Evolutionary conservation across 306 rosid genomes (phyloP).

Genomic region (Astragalus membranaceus): DNA sequence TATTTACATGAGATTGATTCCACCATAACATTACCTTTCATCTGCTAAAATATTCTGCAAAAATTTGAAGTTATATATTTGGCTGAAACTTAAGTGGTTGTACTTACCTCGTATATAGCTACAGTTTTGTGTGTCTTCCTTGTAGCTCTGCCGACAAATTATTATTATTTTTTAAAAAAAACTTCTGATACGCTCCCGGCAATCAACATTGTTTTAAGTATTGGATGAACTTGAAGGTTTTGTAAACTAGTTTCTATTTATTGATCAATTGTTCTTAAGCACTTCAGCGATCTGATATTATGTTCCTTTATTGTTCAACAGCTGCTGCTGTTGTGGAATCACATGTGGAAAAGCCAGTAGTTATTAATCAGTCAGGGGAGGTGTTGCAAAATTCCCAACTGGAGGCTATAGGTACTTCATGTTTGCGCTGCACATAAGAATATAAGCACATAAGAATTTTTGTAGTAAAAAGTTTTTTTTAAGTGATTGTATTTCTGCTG

Average conservation of each 20-base stretch:
- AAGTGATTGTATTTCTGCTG: slow-evolving; percentile 16
- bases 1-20: not conserved
- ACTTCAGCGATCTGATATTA: not conserved
- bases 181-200: too few relatives aligned
- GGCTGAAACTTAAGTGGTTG: not conserved
- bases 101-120: too few relatives aligned
- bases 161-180: too few relatives aligned
- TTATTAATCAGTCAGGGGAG: slow-evolving; percentile 33
- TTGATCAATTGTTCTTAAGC: not conserved
- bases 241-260: not conserved
- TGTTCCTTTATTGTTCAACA: slow-evolving; percentile 24
- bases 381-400: slow-evolving; percentile 53
- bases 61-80: not conserved
- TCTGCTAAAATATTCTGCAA: not conserved
- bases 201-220: not conserved
- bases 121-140: not conserved
- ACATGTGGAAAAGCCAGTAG: slow-evolving; percentile 35
- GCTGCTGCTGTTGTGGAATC: slow-evolving; percentile 40
- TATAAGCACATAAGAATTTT: not conserved
- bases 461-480: not conserved
- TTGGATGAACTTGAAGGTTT: not conserved
- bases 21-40: not conserved
- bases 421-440: not conserved
- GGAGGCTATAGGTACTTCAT: slow-evolving; percentile 58
- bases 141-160: not conserved